These are phyloP conservation scores for Zoysia matrella DNA, from an alignment of 202 grass and related monocot genomes.

Conservation along the genomic window DNA sequence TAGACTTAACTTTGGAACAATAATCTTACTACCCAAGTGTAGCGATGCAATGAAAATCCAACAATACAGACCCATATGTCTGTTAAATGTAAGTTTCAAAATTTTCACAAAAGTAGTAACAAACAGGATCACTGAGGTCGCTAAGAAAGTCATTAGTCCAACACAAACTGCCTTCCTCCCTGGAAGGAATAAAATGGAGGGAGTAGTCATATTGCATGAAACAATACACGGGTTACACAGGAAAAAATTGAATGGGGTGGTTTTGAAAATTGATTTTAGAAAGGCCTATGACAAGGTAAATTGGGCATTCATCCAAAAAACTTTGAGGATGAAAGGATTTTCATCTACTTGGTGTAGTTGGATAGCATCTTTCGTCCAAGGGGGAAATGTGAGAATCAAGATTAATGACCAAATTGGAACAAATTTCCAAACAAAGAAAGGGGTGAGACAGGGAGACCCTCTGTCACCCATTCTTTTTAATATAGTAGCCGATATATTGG, in stretches of 20 bases:
- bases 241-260: not conserved
- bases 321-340: not conserved
- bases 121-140: not conserved
- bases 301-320: not conserved
- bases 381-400: not conserved
- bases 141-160: not conserved
- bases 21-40: not conserved
- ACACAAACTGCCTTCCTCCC: not conserved
- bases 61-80: not conserved
- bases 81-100: not conserved
- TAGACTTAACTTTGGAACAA: too few species aligned
- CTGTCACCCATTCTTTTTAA: too few species aligned
- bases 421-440: too few species aligned
- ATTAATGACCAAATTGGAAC: too few species aligned
- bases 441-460: too few species aligned
- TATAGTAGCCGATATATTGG: too few species aligned
- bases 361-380: not conserved
- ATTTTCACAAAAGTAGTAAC: not conserved
- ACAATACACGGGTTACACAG: not conserved
- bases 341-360: not conserved
- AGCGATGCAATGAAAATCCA: not conserved
- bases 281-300: not conserved
- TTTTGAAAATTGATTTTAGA: not conserved
- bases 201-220: not conserved
- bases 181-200: not conserved